phyloP scores from a whole-genome alignment of 164 flowering plant species.

The Brasenia schreberi region DNA sequence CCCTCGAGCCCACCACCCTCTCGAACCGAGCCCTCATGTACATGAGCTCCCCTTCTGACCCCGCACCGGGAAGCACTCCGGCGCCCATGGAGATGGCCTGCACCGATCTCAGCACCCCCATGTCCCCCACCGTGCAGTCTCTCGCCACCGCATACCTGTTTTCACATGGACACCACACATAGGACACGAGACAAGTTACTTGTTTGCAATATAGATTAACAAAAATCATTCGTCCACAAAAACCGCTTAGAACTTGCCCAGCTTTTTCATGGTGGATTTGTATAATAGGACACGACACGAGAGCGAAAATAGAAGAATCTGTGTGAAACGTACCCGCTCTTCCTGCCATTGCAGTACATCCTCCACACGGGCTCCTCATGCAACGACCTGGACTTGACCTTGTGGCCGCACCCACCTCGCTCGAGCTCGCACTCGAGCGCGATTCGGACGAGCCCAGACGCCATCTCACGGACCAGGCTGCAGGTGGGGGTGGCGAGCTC shows the following conservation, averaged over 20 bases:
- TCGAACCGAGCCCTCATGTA: constrained; percentile 73
- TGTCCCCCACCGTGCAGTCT: constrained; percentile 36
- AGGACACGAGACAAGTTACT: too few species aligned
- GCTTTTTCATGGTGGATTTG: too few species aligned
- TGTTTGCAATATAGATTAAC: too few species aligned
- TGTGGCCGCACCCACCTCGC: constrained; percentile 4
- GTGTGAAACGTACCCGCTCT: constrained; percentile 33
- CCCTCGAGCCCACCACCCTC: constrained; percentile 51
- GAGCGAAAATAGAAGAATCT: too few species aligned
- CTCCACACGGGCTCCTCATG: constrained; percentile 66
- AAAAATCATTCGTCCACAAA: too few species aligned
- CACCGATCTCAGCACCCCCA: constrained; percentile 62
- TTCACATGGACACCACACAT: too few species aligned
- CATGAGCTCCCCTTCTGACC: constrained; percentile 53
- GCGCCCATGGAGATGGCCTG: constrained; percentile 73
- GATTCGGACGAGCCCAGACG: constrained; percentile 84
- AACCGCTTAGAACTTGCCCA: too few species aligned
- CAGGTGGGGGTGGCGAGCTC: constrained; percentile 70
- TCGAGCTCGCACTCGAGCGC: constrained; percentile 73
- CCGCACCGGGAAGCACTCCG: constrained; percentile 62
- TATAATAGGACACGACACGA: too few species aligned
- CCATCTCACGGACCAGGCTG: constrained; percentile 78
- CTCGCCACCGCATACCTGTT: constrained; percentile 28
- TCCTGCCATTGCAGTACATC: constrained; percentile 81
- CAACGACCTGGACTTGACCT: constrained; percentile 10